Evolutionary conservation across 441 rosid genomes (phyloP), one percentile per base, ranked within the genome.

Genomic region (Erysimum pusillum): DNA sequence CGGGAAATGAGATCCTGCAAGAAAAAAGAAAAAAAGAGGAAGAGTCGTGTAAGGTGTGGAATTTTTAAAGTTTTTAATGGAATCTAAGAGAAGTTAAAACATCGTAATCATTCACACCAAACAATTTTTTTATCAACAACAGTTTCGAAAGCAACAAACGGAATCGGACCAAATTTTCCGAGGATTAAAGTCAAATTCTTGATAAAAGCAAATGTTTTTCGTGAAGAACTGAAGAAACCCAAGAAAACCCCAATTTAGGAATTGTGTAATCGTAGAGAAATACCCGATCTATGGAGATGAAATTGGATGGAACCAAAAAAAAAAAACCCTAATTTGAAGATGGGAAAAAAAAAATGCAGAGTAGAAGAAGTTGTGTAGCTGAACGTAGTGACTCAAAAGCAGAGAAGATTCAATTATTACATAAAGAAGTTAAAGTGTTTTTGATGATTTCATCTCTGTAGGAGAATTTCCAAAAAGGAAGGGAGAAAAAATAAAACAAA

Each of bases 41-140:
- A 77, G 76, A 61, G 75, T 62, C 76, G 80, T 77, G 80, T 77
- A 58, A 77, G 80, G 10, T 64, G 62, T 57, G 69, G 41, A 64
- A 64, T n/a, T 64, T 77, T 31, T 2, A 56, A 35, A 69, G 41
- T 45, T 63, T 62, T 46, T 60, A 11, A 62, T 14, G 62, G 69
- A 63, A 57, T 57, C 45, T 62, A 14, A 39, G 13, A 69, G 70
- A 76, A 14, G 77, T 72, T 78, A 78, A 42, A 71, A 71, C 80
- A 77, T 77, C 80, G 49, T 71, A 64, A 57, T 77, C 80, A 45
- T 64, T 49, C 36, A 54, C 61, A 53, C 59, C 61, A 42, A 65
- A 41, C 54, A 45, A 42, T 25, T 42, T 36, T 63, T 35, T 36
- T 46, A 70, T 71, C 67, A 28, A 36, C 65, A 71, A 71, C 67